Base-by-base conservation (phyloP, 176 grass and related monocot species). In the Dactylis glomerata region DNA sequence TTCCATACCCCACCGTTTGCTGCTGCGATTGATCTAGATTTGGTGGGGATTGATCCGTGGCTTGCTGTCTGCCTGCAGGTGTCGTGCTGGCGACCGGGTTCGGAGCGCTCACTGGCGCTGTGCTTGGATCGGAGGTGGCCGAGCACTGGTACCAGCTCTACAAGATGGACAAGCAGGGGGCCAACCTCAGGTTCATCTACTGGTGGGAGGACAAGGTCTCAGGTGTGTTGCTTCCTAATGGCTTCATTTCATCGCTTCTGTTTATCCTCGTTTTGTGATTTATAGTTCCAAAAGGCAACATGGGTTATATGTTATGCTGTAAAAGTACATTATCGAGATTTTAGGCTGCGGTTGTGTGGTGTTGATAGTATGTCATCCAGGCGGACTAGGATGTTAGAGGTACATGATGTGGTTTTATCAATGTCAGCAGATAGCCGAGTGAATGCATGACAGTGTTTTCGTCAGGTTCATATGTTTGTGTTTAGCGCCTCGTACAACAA, bases 181-280 rank as follows among this genome's bases (percentile, higher is more conserved):
- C 92, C 41, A 97, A 95, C 87, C 92, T 97, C 26, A 90, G 95
- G 52, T 99, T 99, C 82, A 91, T 99, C 46, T 99, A 99, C 82
- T 99, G 96, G 96, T 99, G 96, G 96, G 96, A 99, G 87, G 93
- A 99, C 81, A 99, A 99, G 92, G 92, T 91, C 44, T 56, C 92
- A 96, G 93, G 93, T 99, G 3, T 67, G 82, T 82, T 86, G 4
- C 20, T 44, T 63, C 36, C 15, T 75, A 26, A 22, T 80, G 24
- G 3, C 30, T 45, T 80, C 84, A 4, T 28, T 32, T 27, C 57
- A 30, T 15, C 0, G 26, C 76, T n/a, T 31, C 40, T 38, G 9
- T 10, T 28, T 13, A 10, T 45, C n/a, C 32, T 54, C 10, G 5
- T 77, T 34, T 5, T 12, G 54, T 79, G 7, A 52, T 9, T 37